A percentile compares a stretch with the other conserved stretches of the same genome.
Evolutionary conservation across 495 filamentous ascomycete genomes (phyloP).

Genomic region (Xylona heveae): DNA sequence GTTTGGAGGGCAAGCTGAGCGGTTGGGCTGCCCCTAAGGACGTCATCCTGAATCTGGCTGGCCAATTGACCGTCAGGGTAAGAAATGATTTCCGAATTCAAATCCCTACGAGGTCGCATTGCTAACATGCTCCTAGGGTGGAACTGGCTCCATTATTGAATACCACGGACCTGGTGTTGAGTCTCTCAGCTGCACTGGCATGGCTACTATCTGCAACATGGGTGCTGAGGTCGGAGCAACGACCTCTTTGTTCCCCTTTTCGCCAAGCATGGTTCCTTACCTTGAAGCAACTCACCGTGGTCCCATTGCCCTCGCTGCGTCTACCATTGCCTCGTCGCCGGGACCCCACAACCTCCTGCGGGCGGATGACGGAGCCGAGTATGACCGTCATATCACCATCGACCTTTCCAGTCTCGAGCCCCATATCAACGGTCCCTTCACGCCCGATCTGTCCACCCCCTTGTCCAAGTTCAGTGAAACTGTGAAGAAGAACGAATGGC

Average conservation of each 20-base stretch:
- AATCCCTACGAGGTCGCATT: too few species aligned
- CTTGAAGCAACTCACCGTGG: constrained; percentile 63
- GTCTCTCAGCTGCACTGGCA: constrained; percentile 74
- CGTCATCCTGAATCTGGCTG: constrained; percentile 75
- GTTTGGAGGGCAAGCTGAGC: constrained; percentile 59
- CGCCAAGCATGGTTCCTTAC: constrained; percentile 48
- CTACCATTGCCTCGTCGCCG: constrained; percentile 16
- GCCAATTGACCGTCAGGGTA: constrained; percentile 65
- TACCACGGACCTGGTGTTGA: constrained; percentile 81
- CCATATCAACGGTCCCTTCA: constrained; percentile 95
- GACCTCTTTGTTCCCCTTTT: constrained; percentile 83
- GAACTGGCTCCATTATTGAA: constrained; percentile 87
- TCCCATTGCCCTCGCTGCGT: constrained; percentile 42
- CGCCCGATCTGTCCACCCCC: constrained; percentile 82
- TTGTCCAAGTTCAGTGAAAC: constrained; percentile 70
- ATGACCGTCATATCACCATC: constrained; percentile 84
- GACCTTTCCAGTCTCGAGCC: constrained; percentile 79
- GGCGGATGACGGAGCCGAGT: constrained; percentile 63
- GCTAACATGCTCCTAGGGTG: constrained; percentile 34
- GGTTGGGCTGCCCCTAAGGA: constrained; percentile 94
- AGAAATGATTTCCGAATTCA: too few species aligned
- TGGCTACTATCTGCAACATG: constrained; percentile 89
- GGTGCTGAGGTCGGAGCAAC: constrained; percentile 81
- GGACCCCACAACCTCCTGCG: constrained; percentile 34
- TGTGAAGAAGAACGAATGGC: constrained; percentile 72